A percentile compares a stretch with the other conserved stretches of the same genome.
Conservation (phyloP, 2,329 filamentous ascomycete species). For the Nigrospora osmanthi region DNA sequence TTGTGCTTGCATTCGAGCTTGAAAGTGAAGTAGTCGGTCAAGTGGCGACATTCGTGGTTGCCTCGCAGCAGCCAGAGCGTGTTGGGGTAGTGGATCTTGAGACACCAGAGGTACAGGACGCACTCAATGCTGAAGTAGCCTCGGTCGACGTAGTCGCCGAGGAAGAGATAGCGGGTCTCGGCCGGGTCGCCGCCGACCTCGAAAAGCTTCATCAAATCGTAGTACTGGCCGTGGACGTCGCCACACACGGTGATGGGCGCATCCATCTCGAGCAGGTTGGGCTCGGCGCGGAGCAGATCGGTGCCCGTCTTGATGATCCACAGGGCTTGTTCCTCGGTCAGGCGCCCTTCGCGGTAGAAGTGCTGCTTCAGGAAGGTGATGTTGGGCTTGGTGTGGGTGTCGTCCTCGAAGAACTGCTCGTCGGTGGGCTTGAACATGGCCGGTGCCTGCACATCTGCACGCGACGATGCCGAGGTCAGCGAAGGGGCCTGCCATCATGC, state of each 20-base stretch:
- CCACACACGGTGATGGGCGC: slow-evolving; percentile 97
- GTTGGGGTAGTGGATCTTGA: slow-evolving; percentile 99
- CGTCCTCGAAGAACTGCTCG: slow-evolving; percentile 88
- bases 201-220: slow-evolving; percentile 98
- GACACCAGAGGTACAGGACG: slow-evolving; percentile 91
- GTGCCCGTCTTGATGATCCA: slow-evolving; percentile 89
- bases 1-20: slow-evolving; percentile 99
- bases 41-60: slow-evolving; percentile 96
- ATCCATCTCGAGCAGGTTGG: slow-evolving; percentile 98
- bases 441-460: slow-evolving; percentile 88
- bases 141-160: slow-evolving; percentile 96
- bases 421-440: slow-evolving; percentile 88
- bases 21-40: slow-evolving; percentile 99
- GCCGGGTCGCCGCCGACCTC: slow-evolving; percentile 95
- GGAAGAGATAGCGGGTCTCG: slow-evolving; percentile 92
- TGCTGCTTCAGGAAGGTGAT: slow-evolving; percentile 95
- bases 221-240: slow-evolving; percentile 98
- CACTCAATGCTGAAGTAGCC: slow-evolving; percentile 99
- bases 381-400: slow-evolving; percentile 81
- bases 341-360: slow-evolving; percentile 92
- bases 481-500: background rate
- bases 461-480: background rate
- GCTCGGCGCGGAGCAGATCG: slow-evolving; percentile 80
- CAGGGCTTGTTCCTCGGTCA: slow-evolving; percentile 95
- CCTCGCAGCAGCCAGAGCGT: slow-evolving; percentile 94